Base-by-base conservation (phyloP, 78 protist genomes). In the Speleostelium caveatum region DNA sequence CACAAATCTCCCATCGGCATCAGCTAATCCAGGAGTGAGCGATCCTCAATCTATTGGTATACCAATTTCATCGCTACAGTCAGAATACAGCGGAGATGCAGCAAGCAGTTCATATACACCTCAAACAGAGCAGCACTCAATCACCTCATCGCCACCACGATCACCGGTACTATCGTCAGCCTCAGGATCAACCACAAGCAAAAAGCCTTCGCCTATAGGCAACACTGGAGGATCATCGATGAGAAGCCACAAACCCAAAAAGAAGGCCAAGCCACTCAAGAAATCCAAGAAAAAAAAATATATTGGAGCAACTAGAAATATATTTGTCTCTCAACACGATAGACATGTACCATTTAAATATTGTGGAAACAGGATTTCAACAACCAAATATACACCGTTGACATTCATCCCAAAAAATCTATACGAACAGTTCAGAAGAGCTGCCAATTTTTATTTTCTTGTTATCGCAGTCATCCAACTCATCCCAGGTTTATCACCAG, bases 391-490 rank as follows among this genome's bases (percentile, higher is more conserved):
- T 61, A 74, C 96, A 38, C 41, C 63, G 16, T 60, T 51, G 36
- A 71, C 92, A 35, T 94, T 94, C 30, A 49, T 94, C 16, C 96
- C 96, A 38, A 86, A 78, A 65, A 86, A 94, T 60, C 85, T 94
- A 17, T 94, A 85, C 32, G 96, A 94, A 75, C 96, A 94, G 61
- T 94, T 94, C 39, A 79, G 85, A 69, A 68, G 93, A 53, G 79
- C 94, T 10, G 94, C 97, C 0, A 94, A 96, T 75, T 49, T 95
- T 32, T 96, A 96, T 83, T 96, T 96, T 73, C 80, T 96, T 24
- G 60, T 96, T 7, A 94, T 95, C 32, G 93, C 95, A 56, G 32
- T 88, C 51, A 67, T 95, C n/a, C 95, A 87, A 61, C 56, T 90
- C 3, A 73, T 94, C 21, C 95, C 96, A 10, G 87, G 69, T 49